These are phyloP conservation scores for Aspergillus cejpii DNA, from an alignment of 2,329 filamentous ascomycete species.

Conservation along the genomic window DNA sequence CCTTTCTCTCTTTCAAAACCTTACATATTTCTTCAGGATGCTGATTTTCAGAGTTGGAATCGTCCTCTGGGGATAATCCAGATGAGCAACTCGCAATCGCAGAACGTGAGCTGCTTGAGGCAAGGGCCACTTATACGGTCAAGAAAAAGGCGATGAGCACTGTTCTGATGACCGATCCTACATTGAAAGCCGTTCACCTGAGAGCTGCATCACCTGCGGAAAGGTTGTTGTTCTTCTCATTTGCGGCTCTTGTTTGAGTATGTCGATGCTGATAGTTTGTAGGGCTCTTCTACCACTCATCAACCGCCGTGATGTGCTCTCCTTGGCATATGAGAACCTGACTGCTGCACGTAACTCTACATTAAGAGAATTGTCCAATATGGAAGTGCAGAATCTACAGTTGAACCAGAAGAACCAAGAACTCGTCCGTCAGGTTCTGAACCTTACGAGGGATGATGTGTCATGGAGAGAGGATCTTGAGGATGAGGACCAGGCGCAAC, in stretches of 20 bases:
- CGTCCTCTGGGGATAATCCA: slow-evolving; percentile 45
- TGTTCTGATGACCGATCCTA: slow-evolving; percentile 65
- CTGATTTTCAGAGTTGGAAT: slow-evolving; percentile 27
- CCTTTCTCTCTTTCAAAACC: neutral
- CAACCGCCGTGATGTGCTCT: slow-evolving; percentile 60
- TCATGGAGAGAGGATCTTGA: slow-evolving; percentile 47
- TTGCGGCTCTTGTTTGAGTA: too few species aligned
- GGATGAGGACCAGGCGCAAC: slow-evolving; percentile 49
- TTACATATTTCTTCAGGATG: neutral
- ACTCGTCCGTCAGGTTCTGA: slow-evolving; percentile 57
- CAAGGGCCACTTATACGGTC: slow-evolving; percentile 62
- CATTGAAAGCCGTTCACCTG: slow-evolving; percentile 68
- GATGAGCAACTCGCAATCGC: slow-evolving; percentile 48
- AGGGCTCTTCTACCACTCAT: slow-evolving; percentile 64
- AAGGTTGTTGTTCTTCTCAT: slow-evolving; percentile 49
- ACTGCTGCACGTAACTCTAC: slow-evolving; percentile 49
- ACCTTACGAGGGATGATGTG: slow-evolving; percentile 54
- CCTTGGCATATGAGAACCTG: slow-evolving; percentile 56
- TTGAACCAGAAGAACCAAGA: slow-evolving; percentile 56
- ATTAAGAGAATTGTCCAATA: slow-evolving; percentile 48
- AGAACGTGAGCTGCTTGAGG: slow-evolving; percentile 61
- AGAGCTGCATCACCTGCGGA: slow-evolving; percentile 60
- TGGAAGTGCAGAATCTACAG: slow-evolving; percentile 54
- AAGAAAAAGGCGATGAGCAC: slow-evolving; percentile 62
- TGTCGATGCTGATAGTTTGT: slow-evolving; percentile 15